These are phyloP conservation scores for Rhizophagus clarus DNA, from an alignment of 192 early-diverging fungal genomes.

Conservation along the genomic window DNA sequence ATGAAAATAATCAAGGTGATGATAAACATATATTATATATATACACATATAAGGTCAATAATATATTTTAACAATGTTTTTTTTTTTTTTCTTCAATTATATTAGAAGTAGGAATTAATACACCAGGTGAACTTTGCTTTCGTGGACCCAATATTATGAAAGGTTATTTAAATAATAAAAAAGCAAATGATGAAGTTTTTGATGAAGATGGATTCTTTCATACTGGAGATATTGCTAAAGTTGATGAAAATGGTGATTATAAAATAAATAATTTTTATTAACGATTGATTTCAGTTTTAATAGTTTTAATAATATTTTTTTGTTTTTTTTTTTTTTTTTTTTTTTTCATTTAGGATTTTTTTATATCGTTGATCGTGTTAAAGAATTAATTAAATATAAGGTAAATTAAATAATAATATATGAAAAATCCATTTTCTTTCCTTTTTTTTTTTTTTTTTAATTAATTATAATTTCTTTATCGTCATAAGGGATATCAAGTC, in stretches of 20 bases:
- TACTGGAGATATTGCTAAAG: slow-evolving; percentile 79
- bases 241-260: slow-evolving; percentile 61
- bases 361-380: slow-evolving; percentile 74
- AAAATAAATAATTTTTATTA: slow-evolving; percentile 1
- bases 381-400: slow-evolving; percentile 95
- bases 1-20: slow-evolving; percentile 62
- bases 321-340: too few relatives aligned
- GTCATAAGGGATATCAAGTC: slow-evolving; percentile 67
- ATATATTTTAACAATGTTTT: background rate
- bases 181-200: slow-evolving; percentile 74
- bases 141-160: slow-evolving; percentile 87
- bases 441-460: too few relatives aligned
- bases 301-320: background rate
- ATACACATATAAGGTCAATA: too few relatives aligned
- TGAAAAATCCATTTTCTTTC: background rate
- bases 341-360: slow-evolving; percentile 39
- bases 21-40: too few relatives aligned
- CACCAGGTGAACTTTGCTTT: slow-evolving; percentile 84
- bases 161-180: slow-evolving; percentile 77
- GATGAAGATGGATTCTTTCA: slow-evolving; percentile 77
- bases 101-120: slow-evolving; percentile 54
- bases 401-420: slow-evolving; percentile 60
- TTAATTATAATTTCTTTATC: too few relatives aligned
- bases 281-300: too few relatives aligned
- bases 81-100: too few relatives aligned